phyloP scores from a whole-genome alignment of 495 filamentous ascomycete species.

The Lasiosphaeria ovina region DNA sequence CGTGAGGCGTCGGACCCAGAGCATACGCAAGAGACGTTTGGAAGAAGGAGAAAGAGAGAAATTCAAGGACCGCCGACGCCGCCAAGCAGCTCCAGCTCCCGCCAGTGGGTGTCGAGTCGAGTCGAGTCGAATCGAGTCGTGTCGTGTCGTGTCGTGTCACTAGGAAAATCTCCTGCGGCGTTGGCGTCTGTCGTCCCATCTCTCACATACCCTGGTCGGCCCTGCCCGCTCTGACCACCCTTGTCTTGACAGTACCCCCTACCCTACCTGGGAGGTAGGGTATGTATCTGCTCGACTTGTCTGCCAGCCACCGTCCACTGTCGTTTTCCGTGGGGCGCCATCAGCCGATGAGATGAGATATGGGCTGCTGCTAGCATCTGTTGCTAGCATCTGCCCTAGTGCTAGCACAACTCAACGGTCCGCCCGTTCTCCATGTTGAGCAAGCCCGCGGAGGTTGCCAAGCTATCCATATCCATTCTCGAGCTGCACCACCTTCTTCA shows the following conservation, averaged over 20 bases:
- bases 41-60: conserved; percentile 6
- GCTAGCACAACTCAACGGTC: too few species aligned
- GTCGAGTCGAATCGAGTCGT: too few species aligned
- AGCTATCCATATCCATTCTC: too few species aligned
- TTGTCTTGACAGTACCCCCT: conserved; percentile 4
- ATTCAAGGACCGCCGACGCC: conserved; percentile 29
- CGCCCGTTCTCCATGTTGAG: too few species aligned
- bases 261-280: not conserved
- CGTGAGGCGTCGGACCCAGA: not conserved
- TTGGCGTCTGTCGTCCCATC: conserved; percentile 16
- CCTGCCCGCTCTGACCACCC: not conserved
- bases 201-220: conserved; percentile 1
- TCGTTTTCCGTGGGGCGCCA: not conserved
- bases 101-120: conserved; percentile 12
- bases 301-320: not conserved
- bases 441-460: too few species aligned
- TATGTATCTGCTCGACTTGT: too few species aligned
- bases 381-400: not conserved
- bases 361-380: conserved; percentile 7
- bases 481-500: too few species aligned
- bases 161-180: conserved; percentile 9
- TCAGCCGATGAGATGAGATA: not conserved
- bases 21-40: not conserved
- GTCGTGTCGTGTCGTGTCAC: not conserved
- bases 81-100: conserved; percentile 16